Percentiles rank a stretch among this genome's conserved stretches.
These are phyloP conservation scores for Fusarium poae DNA, from an alignment of 2,329 filamentous ascomycete species.

Conservation along the genomic window DNA sequence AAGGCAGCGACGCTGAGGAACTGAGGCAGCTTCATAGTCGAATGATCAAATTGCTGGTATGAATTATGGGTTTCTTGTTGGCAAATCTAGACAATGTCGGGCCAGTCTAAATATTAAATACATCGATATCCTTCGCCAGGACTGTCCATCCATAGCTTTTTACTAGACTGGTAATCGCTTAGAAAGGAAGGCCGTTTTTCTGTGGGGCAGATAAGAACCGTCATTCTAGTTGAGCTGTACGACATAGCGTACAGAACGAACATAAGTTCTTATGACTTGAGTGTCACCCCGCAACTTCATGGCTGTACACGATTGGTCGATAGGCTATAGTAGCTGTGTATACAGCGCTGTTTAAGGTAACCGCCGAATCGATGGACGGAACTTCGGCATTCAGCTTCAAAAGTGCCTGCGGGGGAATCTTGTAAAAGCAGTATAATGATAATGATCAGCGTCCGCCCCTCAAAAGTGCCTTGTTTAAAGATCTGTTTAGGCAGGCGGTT, in stretches of 20 bases:
- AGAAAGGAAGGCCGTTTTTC: not conserved
- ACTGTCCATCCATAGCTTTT: rapidly evolving
- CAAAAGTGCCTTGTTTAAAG: not conserved
- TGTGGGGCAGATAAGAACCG: not conserved
- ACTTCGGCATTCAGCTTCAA: not conserved
- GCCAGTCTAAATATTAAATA: not conserved
- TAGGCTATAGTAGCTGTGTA: not conserved
- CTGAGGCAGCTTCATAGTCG: not conserved
- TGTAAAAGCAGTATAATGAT: not conserved
- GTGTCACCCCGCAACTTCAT: not conserved
- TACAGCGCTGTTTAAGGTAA: not conserved
- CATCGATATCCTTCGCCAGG: not conserved
- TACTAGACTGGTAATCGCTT: not conserved
- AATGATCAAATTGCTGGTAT: rapidly evolving
- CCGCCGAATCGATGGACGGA: not conserved
- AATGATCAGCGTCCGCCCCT: not conserved
- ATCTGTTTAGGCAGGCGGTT: not conserved
- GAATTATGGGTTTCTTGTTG: rapidly evolving
- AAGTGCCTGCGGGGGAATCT: not conserved
- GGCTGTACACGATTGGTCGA: not conserved
- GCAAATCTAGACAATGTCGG: rapidly evolving
- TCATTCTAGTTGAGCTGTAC: not conserved
- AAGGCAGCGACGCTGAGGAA: not conserved
- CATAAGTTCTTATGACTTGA: not conserved
- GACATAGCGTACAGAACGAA: not conserved